Evolutionary conservation across 768 basidiomycete species (phyloP).

Genomic region (Boletus tomentosulus): DNA sequence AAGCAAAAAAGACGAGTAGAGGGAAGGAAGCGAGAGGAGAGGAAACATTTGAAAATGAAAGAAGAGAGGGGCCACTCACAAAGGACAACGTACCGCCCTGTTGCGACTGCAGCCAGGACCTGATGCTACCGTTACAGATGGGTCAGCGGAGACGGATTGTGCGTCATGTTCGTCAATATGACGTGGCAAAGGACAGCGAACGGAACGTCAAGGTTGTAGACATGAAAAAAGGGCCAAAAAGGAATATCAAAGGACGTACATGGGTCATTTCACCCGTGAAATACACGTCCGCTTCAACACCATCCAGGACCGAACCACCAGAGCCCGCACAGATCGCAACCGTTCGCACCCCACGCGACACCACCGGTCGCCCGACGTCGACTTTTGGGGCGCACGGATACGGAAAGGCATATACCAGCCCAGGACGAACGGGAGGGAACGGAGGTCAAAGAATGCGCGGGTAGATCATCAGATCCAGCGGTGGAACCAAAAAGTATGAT

Average conservation of each 20-base stretch:
- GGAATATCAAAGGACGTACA: constrained; percentile 41
- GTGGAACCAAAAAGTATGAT: background rate
- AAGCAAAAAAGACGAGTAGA: background rate
- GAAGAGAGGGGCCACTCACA: constrained; percentile 46
- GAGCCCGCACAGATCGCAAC: constrained; percentile 92
- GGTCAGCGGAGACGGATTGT: constrained; percentile 1
- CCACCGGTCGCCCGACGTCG: constrained; percentile 57
- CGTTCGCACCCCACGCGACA: constrained; percentile 40
- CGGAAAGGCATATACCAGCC: constrained; percentile 7
- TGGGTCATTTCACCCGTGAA: constrained; percentile 93
- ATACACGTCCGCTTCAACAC: constrained; percentile 77
- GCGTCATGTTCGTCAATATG: constrained; percentile 1
- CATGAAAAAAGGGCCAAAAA: constrained; percentile 12
- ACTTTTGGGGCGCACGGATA: constrained; percentile 37
- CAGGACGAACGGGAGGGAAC: constrained; percentile 10
- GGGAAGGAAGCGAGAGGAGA: background rate
- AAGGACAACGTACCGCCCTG: constrained; percentile 75
- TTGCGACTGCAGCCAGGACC: constrained; percentile 73
- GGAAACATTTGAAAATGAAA: background rate
- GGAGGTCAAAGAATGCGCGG: constrained; percentile 12
- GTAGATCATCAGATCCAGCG: constrained; percentile 18
- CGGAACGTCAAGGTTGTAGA: background rate
- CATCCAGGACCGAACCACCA: constrained; percentile 72
- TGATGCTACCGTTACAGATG: constrained; percentile 60
- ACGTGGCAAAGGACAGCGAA: constrained; percentile 8